Conservation (phyloP, 1,284 basidiomycete genomes). For the Austroboletus niveus region DNA sequence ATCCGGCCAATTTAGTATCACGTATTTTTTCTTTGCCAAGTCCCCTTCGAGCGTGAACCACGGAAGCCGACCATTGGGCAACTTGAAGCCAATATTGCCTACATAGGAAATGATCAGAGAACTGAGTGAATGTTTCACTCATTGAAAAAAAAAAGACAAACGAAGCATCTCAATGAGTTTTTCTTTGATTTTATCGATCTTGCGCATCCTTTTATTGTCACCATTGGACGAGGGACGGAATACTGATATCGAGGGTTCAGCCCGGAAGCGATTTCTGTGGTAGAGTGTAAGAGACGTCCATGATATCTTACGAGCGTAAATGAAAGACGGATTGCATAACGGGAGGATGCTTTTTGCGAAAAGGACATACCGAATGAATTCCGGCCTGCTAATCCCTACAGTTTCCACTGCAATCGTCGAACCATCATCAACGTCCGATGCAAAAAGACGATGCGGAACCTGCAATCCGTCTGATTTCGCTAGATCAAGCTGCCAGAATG, state of each 20-base stretch:
- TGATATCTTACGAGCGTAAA: no score
- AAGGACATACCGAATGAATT: background rate
- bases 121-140: accelerated
- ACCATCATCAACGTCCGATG: background rate
- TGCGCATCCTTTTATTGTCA: background rate
- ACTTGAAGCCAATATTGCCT: conserved; percentile 3
- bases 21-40: background rate
- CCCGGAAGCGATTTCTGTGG: background rate
- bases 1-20: conserved; percentile 6
- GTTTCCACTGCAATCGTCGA: no score
- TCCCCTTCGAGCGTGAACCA: conserved; percentile 11
- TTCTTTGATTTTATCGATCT: background rate
- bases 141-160: background rate
- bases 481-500: background rate
- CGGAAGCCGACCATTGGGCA: conserved; percentile 3
- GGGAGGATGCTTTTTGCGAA: background rate
- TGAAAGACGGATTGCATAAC: background rate
- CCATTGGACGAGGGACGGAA: background rate
- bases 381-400: background rate
- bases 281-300: no score
- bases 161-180: conserved; percentile 8
- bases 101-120: background rate
- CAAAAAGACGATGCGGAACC: background rate
- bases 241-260: background rate
- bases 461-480: background rate